Base-by-base conservation (phyloP, 345 rosid genomes). In the Rubroshorea leprosula region DNA sequence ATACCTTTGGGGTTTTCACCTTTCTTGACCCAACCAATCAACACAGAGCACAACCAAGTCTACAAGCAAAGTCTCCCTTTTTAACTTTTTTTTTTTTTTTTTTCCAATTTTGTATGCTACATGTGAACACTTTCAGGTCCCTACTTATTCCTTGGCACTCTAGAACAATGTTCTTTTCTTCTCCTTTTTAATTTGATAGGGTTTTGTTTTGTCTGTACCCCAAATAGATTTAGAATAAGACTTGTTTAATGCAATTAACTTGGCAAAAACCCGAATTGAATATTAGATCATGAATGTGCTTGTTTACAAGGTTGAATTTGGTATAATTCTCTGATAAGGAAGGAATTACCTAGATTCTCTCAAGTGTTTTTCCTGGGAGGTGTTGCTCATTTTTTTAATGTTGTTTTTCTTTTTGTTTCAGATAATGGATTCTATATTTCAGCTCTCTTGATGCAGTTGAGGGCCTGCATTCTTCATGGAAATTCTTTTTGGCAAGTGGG, bases 381-480 rank as follows among this genome's bases (percentile, higher is more conserved):
- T 10, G 7, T 35, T 60, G 53, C 49, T 23, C 20, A 2, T 56
- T 58, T 61, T 39, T 23, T 29, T 48, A 53, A 38, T 35, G 49
- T 57, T 31, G 41, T 60, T 14, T 57, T 67, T 69, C 62, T 54
- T 60, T 20, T 53, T 41, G 43, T 27, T 3, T 49, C 47, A 51
- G 63, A 55, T 38, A 65, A 51, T 64, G 75, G 68, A 49, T 59
- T 66, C 65, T 29, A 27, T 27, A 58, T 62, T 58, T 74, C 41
- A 49, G 67, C 69, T 63, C 27, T 45, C 19, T 68, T 66, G 71
- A 69, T 69, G 63, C 62, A 54, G 50, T 62, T 45, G 55, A 46
- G 52, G 43, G 13, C 56, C 62, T 55, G 72, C 84, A 75, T 81
- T 79, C 67, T 72, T 55, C 63, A 82, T 80, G 88, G 86, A 76